These are phyloP conservation scores for Anthoceros angustus DNA, from an alignment of 225 moss, liverwort and hornwort species.

Conservation along the genomic window DNA sequence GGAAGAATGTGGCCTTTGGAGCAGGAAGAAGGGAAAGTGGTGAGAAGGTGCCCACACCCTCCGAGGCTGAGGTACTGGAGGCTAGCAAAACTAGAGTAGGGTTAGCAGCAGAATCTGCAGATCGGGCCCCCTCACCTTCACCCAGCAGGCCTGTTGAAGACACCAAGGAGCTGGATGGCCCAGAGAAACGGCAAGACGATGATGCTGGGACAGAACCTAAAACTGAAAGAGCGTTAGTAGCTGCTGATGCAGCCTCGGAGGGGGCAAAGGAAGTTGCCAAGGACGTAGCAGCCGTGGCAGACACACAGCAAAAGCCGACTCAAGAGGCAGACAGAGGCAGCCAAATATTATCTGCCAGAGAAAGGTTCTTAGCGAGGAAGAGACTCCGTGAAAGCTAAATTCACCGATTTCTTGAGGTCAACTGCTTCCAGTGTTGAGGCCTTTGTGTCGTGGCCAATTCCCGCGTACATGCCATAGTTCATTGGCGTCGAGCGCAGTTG, in stretches of 20 bases:
- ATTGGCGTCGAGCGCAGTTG: too few species aligned
- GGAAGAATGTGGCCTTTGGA: conserved; percentile 78
- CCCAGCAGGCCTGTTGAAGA: conserved; percentile 15
- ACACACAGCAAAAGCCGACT: conserved; percentile 9
- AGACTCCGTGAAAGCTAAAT: conserved; percentile 33
- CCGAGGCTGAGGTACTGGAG: conserved; percentile 7
- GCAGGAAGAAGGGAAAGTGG: conserved; percentile 20
- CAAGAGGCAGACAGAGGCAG: conserved; percentile 16
- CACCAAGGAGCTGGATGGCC: conserved; percentile 5
- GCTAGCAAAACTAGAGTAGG: conserved; percentile 1
- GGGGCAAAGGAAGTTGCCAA: conserved; percentile 7
- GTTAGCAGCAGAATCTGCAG: background rate
- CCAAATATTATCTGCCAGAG: conserved; percentile 43
- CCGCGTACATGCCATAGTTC: too few species aligned
- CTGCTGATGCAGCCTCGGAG: background rate
- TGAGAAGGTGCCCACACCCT: conserved; percentile 8
- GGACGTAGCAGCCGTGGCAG: conserved; percentile 6
- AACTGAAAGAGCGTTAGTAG: background rate
- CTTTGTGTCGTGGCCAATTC: too few species aligned
- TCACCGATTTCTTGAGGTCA: background rate
- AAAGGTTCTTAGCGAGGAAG: conserved; percentile 67
- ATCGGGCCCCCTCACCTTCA: conserved; percentile 5
- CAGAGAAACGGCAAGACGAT: background rate
- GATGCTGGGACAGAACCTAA: too few species aligned
- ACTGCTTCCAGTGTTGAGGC: background rate